Conservation (phyloP, 2,329 filamentous ascomycete genomes). For the Zymoseptoria crescenta region DNA sequence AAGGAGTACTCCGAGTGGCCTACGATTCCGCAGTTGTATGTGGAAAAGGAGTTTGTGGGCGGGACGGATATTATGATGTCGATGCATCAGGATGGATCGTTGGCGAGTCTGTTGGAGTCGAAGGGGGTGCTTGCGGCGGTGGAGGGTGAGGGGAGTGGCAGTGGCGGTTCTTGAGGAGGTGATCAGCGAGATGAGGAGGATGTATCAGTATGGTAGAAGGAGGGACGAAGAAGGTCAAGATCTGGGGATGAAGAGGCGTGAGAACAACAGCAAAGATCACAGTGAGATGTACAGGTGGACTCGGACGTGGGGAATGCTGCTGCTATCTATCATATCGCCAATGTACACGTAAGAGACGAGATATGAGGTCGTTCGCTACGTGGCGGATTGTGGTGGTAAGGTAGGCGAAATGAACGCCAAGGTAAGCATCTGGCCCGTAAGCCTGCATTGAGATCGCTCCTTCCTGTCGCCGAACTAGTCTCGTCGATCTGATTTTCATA, state of each 20-base stretch:
- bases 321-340: not conserved
- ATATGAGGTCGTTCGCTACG: not conserved
- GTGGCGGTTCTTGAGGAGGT: conserved; percentile 5
- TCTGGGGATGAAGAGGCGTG: not conserved
- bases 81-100: conserved; percentile 93
- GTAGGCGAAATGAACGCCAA: not conserved
- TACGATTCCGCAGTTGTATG: conserved; percentile 93
- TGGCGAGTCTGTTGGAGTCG: conserved; percentile 85
- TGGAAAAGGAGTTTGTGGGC: conserved; percentile 91
- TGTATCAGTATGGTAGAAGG: not conserved
- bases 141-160: conserved; percentile 32
- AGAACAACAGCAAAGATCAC: not conserved
- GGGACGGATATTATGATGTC: conserved; percentile 95
- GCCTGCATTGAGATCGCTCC: too few species aligned
- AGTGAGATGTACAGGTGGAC: not conserved
- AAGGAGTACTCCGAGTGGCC: conserved; percentile 99
- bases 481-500: too few species aligned
- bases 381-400: too few species aligned
- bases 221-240: not conserved
- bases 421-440: not conserved
- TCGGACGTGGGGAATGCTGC: too few species aligned
- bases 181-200: not conserved
- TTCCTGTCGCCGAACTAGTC: too few species aligned
- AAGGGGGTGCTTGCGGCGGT: conserved; percentile 73
- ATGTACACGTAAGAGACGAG: not conserved